These are phyloP conservation scores for Falciphora oryzae DNA, from an alignment of 2,329 filamentous ascomycete species.

Conservation along the genomic window DNA sequence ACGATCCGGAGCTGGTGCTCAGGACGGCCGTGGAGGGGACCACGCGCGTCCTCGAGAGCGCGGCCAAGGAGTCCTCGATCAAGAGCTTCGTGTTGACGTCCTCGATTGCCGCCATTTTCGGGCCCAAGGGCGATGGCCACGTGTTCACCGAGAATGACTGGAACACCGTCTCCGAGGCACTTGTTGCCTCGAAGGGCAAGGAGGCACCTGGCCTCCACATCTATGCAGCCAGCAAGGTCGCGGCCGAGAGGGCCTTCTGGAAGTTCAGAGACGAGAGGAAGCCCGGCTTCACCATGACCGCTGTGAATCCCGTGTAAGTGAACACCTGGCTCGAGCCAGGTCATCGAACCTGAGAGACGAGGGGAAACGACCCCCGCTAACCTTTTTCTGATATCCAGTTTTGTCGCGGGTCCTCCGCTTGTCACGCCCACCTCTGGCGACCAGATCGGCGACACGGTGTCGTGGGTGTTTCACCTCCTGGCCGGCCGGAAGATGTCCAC, in stretches of 20 bases:
- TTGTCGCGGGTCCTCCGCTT: conserved; percentile 35
- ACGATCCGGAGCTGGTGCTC: conserved; percentile 19
- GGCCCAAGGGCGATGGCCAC: conserved; percentile 5
- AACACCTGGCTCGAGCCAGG: no score
- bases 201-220: conserved; percentile 17
- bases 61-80: conserved; percentile 14
- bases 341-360: neutral
- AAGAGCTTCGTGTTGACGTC: conserved; percentile 23
- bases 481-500: conserved; percentile 23
- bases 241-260: conserved; percentile 28
- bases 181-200: conserved; percentile 15
- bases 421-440: conserved; percentile 23
- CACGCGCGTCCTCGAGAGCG: conserved; percentile 16
- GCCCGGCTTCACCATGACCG: conserved; percentile 31
- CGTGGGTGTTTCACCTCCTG: conserved; percentile 28
- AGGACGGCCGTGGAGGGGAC: conserved; percentile 16
- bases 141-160: conserved; percentile 21
- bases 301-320: conserved; percentile 31
- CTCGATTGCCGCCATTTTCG: conserved; percentile 15
- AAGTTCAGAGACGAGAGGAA: conserved; percentile 27
- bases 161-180: conserved; percentile 16
- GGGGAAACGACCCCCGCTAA: neutral
- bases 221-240: conserved; percentile 26
- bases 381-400: conserved; percentile 14
- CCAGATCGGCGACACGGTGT: conserved; percentile 27